These are phyloP conservation scores for Atalantia buxifolia DNA, from an alignment of 345 rosid species.

Conservation along the genomic window DNA sequence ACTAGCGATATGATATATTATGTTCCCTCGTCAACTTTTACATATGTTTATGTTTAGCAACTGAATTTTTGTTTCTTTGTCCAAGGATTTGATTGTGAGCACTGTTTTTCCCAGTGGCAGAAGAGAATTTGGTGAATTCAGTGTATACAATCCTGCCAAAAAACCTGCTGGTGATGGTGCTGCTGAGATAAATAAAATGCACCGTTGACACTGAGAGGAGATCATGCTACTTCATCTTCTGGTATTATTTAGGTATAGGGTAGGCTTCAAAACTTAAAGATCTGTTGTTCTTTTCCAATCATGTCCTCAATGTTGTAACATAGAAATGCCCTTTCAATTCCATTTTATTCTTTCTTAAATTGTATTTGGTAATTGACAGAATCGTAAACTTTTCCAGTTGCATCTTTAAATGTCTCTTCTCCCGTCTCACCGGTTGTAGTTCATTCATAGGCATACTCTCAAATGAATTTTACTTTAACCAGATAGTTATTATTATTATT, in stretches of 20 bases:
- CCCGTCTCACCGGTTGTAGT: neutral
- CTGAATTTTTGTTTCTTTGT: conserved; percentile 29
- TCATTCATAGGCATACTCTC: too few relatives aligned
- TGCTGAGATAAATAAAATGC: neutral
- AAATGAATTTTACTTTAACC: too few relatives aligned
- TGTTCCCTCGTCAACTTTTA: neutral
- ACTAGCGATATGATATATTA: neutral
- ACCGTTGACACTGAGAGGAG: neutral
- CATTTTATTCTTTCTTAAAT: neutral
- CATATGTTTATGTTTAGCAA: neutral
- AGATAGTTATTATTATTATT: too few relatives aligned
- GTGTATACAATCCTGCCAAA: conserved; percentile 74
- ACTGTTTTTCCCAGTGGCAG: conserved; percentile 70
- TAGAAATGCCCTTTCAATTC: neutral
- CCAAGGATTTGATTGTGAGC: conserved; percentile 51
- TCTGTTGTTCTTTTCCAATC: neutral
- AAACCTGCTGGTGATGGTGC: conserved; percentile 18
- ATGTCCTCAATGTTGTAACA: neutral
- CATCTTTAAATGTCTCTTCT: too few relatives aligned
- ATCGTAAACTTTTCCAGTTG: too few relatives aligned
- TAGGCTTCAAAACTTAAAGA: neutral
- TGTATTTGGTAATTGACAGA: too few relatives aligned
- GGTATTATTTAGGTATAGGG: neutral
- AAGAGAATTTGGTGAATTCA: conserved; percentile 89
- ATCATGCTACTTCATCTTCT: neutral